These are phyloP conservation scores for Firmiana major DNA, from an alignment of 345 rosid species.

Conservation along the genomic window DNA sequence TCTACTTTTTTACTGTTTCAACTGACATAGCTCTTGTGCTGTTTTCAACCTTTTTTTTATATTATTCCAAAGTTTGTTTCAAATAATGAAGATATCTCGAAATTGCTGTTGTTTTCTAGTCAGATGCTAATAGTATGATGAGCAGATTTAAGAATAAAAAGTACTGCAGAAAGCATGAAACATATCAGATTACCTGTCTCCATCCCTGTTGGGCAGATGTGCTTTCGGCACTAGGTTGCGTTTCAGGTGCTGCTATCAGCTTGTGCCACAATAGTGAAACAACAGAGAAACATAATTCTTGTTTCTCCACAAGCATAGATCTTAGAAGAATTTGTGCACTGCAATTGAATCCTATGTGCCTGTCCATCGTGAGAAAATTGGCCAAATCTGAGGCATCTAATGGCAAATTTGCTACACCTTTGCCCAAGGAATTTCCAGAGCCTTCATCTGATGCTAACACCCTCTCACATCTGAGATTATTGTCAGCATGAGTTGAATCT, in stretches of 20 bases:
- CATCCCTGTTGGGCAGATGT: constrained; percentile 99
- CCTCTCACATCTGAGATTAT: constrained; percentile 41
- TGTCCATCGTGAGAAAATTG: constrained; percentile 85
- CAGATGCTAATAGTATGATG: neutral
- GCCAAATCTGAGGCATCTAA: constrained; percentile 95
- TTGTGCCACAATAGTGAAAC: constrained; percentile 94
- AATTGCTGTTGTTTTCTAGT: neutral
- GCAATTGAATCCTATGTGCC: constrained; percentile 83
- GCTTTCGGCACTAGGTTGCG: constrained; percentile 85
- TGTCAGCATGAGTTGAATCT: constrained; percentile 35
- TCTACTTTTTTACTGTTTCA: neutral
- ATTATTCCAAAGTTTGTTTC: neutral
- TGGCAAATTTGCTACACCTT: constrained; percentile 57
- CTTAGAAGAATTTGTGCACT: constrained; percentile 76
- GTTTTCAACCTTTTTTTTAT: neutral
- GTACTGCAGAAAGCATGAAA: neutral
- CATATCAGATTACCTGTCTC: constrained; percentile 69
- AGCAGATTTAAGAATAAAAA: no score
- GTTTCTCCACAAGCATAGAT: constrained; percentile 85
- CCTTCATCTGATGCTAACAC: constrained; percentile 35
- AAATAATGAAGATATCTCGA: neutral
- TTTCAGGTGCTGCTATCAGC: constrained; percentile 84
- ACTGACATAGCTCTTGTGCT: neutral
- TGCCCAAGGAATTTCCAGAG: constrained; percentile 50
- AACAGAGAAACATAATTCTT: constrained; percentile 90